These are phyloP conservation scores for Begonia peltatifolia DNA, from an alignment of 306 rosid genomes.

Conservation along the genomic window DNA sequence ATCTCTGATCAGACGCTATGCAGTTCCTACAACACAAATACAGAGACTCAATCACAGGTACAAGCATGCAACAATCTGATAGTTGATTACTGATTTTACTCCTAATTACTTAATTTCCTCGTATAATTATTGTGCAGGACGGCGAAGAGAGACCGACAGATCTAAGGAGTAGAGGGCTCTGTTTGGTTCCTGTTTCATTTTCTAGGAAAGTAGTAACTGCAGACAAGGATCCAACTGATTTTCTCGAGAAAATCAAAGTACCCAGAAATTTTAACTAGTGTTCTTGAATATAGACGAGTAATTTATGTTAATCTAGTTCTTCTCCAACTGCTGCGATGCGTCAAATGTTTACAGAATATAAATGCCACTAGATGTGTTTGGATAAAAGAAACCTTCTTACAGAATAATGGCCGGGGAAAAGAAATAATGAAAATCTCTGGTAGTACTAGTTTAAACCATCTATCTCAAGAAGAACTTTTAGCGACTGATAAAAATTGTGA, in stretches of 20 bases:
- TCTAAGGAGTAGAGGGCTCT: conserved; percentile 31
- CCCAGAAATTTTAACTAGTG: too few species aligned
- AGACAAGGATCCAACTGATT: conserved; percentile 11
- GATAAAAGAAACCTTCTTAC: too few species aligned
- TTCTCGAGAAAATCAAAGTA: neutral
- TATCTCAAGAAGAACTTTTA: too few species aligned
- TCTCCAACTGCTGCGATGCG: too few species aligned
- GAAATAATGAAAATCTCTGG: too few species aligned
- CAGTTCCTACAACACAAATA: conserved; percentile 13
- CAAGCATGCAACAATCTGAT: neutral
- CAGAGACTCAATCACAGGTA: conserved; percentile 18
- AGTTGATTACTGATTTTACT: neutral
- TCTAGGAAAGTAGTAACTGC: conserved; percentile 19
- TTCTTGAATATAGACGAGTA: too few species aligned
- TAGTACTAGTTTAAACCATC: too few species aligned
- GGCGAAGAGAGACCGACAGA: conserved; percentile 9
- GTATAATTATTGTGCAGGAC: conserved; percentile 12
- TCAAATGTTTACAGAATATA: too few species aligned
- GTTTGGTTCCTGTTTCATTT: conserved; percentile 27
- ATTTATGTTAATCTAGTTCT: too few species aligned
- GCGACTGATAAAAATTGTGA: too few species aligned
- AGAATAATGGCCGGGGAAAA: too few species aligned
- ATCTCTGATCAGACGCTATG: conserved; percentile 29
- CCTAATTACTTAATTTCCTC: neutral
- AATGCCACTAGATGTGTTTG: too few species aligned